phyloP scores from a whole-genome alignment of 139 green algal genomes.

The Chlorella vulgaris region DNA sequence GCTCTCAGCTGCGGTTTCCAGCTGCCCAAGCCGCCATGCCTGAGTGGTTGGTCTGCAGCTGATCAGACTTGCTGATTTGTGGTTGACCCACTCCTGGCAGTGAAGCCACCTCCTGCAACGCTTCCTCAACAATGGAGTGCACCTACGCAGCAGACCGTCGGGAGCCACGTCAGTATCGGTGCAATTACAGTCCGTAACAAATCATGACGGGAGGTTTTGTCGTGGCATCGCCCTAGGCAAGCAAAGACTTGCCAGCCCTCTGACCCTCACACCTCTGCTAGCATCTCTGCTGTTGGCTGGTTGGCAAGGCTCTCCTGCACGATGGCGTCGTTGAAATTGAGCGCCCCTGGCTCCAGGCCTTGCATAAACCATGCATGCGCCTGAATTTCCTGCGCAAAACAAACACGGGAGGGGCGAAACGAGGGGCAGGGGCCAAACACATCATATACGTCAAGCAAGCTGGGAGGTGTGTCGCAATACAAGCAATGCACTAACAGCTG shows the following conservation, averaged over 20 bases:
- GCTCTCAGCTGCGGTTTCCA: no score
- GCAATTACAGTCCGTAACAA: neutral
- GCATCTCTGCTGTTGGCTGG: slow-evolving; percentile 26
- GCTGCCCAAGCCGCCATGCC: no score
- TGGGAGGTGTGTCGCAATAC: no score
- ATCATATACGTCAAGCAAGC: no score
- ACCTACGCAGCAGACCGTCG: neutral
- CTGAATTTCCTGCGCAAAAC: slow-evolving; percentile 42
- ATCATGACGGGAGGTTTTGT: neutral
- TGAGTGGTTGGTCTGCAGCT: neutral
- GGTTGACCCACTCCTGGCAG: neutral
- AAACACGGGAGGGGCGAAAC: neutral
- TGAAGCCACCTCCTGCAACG: slow-evolving; percentile 2
- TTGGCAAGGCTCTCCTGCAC: slow-evolving; percentile 24
- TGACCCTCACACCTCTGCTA: slow-evolving; percentile 27
- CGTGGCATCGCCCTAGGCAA: no score
- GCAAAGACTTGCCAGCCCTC: no score
- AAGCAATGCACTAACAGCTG: neutral
- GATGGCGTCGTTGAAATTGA: slow-evolving; percentile 50
- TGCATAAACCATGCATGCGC: slow-evolving; percentile 55
- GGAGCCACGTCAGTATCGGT: neutral
- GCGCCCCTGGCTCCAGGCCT: slow-evolving; percentile 28
- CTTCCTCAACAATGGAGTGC: slow-evolving; percentile 27
- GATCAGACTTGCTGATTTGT: neutral
- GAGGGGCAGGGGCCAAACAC: neutral